Base-by-base conservation (phyloP, 2,329 filamentous ascomycete genomes). In the Fusarium pseudonygamai region DNA sequence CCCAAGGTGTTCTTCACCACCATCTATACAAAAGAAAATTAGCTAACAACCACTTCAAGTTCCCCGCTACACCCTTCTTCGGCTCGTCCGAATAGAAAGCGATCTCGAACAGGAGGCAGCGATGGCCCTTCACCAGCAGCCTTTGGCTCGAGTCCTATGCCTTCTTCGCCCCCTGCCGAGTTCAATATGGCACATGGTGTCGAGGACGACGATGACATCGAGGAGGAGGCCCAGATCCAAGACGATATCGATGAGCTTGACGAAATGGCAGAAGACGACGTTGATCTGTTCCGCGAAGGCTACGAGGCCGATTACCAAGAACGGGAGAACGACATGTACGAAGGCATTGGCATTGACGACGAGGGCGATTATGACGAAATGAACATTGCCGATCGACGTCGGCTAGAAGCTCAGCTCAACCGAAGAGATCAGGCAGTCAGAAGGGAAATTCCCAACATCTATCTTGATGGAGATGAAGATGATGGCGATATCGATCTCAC, bases 21-120 rank as follows among this genome's bases (percentile, higher is more conserved):
- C 9, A 37, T 22, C 7, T 1, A 6, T 12, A 34, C n/a, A 57
- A 32, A 6, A 34, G 24, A 22, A 50, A 42, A 62, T 36, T 6
- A 37, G 24, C 75, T 75, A 45, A 78, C 73, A 49, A 77, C 72
- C 28, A 18, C 9, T 37, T 55, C 30, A 80, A 97, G 93, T 86
- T 97, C 94, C 82, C 95, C 95, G 81, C 88, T 97, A 69, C 91
- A 92, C 69, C 95, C 95, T 74, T 94, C 92, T 78, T 97, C 88
- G 32, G 86, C 84, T 47, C 83, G 85, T 61, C 81, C 83, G 50
- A 87, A 81, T 78, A 87, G 88, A 76, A 90, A 91, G 79, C 87
- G 89, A 55, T 85, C 87, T 40, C 87, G 88, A 65, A 84, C 83
- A 22, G 84, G 82, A 59, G 87, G 83, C 52, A 87, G 86, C 67